A percentile compares a stretch with the other conserved stretches of the same genome.
These are phyloP conservation scores for Mercurialis annua DNA, from an alignment of 345 rosid species.

Conservation along the genomic window DNA sequence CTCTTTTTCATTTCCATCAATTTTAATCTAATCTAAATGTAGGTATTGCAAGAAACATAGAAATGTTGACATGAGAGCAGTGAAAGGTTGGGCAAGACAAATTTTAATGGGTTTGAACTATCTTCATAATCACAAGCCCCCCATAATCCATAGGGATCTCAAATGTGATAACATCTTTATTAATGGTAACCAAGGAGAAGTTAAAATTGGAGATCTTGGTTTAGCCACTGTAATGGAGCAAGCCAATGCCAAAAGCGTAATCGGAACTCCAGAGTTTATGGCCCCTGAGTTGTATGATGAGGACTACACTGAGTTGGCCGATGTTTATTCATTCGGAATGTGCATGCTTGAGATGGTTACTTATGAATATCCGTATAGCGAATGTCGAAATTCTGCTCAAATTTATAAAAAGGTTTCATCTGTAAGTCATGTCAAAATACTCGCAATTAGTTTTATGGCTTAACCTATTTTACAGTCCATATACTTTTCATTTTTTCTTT, in stretches of 20 bases:
- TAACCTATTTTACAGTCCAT: too few species aligned
- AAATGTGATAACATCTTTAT: conserved; percentile 19
- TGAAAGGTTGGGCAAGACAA: conserved; percentile 26
- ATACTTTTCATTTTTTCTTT: too few species aligned
- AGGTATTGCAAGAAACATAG: conserved; percentile 25
- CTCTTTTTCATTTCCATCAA: too few species aligned
- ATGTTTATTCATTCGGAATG: conserved; percentile 30
- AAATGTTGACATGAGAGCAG: conserved; percentile 25
- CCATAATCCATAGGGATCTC: conserved; percentile 18
- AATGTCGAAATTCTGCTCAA: conserved; percentile 28
- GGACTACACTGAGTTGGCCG: conserved; percentile 24
- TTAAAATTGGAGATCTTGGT: conserved; percentile 28
- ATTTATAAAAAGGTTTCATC: conserved; percentile 28
- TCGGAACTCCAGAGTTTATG: conserved; percentile 33
- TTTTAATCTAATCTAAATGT: neutral
- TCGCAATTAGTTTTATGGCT: too few species aligned
- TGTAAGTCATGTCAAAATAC: conserved; percentile 12
- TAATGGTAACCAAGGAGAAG: conserved; percentile 20
- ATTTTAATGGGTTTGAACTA: conserved; percentile 13
- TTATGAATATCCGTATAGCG: conserved; percentile 27
- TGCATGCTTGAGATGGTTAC: conserved; percentile 31
- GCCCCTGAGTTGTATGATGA: conserved; percentile 32
- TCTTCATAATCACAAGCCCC: conserved; percentile 16
- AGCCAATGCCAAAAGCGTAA: conserved; percentile 25
- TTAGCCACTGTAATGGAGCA: conserved; percentile 28